Evolutionary conservation across 2,329 filamentous ascomycete species (phyloP).

Genomic region (Cordyceps tenuipes): DNA sequence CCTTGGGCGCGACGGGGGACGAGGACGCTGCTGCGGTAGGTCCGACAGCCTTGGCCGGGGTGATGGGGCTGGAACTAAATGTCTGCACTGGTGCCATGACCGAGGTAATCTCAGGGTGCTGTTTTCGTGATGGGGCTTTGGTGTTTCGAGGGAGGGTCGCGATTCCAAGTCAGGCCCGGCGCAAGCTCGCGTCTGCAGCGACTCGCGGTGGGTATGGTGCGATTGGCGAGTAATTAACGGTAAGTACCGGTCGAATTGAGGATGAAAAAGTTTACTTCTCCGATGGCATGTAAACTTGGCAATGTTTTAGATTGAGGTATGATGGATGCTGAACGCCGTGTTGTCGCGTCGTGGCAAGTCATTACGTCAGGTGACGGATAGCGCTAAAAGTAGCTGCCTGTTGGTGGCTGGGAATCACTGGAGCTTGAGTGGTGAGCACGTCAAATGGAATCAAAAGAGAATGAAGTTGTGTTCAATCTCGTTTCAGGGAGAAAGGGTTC

Average conservation of each 20-base stretch:
- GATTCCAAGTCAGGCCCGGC: no score
- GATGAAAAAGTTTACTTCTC: not conserved
- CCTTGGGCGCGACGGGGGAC: slow-evolving; percentile 33
- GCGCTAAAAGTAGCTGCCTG: not conserved
- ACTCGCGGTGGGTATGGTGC: not conserved
- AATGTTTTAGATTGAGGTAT: not conserved
- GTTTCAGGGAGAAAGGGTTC: no score
- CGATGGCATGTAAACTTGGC: not conserved
- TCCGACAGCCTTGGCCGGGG: slow-evolving; percentile 43
- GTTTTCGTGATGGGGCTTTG: not conserved
- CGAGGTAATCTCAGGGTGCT: not conserved
- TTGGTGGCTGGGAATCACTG: not conserved
- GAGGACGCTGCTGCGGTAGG: slow-evolving; percentile 29
- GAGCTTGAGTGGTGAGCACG: not conserved
- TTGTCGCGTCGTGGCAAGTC: slow-evolving; percentile 5
- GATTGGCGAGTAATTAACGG: not conserved
- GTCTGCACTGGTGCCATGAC: slow-evolving; percentile 55
- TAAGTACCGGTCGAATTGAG: not conserved
- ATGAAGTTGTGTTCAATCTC: not conserved
- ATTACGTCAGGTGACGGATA: slow-evolving; percentile 11
- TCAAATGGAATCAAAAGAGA: not conserved
- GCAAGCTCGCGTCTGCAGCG: no score
- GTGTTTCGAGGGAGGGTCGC: no score
- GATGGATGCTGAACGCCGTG: slow-evolving; percentile 16
- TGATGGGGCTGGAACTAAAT: slow-evolving; percentile 51